Evolutionary conservation across 2,329 filamentous ascomycete species (phyloP), one percentile per base, ranked within the genome.

Genomic region (Fusarium albosuccineum): DNA sequence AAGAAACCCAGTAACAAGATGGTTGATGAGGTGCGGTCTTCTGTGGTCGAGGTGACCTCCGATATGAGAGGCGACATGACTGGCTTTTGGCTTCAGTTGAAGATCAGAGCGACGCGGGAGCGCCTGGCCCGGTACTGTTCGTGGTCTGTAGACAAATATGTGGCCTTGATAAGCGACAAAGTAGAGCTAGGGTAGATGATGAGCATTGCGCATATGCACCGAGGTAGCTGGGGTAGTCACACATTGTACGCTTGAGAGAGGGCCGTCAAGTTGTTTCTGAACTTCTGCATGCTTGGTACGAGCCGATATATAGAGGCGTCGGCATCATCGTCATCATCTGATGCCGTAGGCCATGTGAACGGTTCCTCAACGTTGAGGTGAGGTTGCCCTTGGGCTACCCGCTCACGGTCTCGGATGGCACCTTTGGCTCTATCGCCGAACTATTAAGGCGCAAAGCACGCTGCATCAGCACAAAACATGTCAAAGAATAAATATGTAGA

Each of bases 1-100:
- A 11, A 95, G 79, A 46, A 91, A 86, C 14, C 91, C 91, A 27
- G 91, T 83, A 10, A 91, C 82, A 14, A 94, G 79, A 66, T 91
- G 86, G 72, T 94, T 95, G 49, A 92, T 84, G 30, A 85, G 83
- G 74, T 94, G 91, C 1, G 86, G 84, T 8, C 79, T 78, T 1
- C 53, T 27, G 1, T 62, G 62, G 58, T 89, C 85, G 30, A 92
- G 80, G 59, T 84, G 83, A 6, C 90, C 90, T 7, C 76, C 74
- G 2, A 86, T 79, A 3, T 67, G 41, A 2, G 73, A 69, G 1
- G 81, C 79, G 22, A 78, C 80, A 63, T 78, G 76, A 26, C 79
- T 83, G 11, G 74, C 77, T 8, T 72, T 78, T 11, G 84, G 83
- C 29, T 75, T 76, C 9, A 91, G 77, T 34, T 87, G 80, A 6